Evolutionary conservation across 2,329 filamentous ascomycete genomes (phyloP), one percentile per base, ranked within the genome.

Genomic region (Chaetomium olivaceum): DNA sequence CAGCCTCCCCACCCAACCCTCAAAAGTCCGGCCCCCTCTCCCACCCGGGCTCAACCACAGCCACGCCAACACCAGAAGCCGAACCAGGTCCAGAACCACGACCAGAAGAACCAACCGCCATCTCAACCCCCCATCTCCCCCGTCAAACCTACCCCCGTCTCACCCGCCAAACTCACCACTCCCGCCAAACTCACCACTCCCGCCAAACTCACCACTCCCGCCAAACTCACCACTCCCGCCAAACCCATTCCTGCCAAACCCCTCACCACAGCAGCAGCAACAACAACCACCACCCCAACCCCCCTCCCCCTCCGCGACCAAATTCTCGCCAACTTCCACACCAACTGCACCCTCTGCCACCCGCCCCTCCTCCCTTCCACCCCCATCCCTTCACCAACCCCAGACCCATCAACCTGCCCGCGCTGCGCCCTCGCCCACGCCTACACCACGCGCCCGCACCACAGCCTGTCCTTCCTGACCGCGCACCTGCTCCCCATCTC

Each of bases 401-500:
- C 23, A 29, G 27, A 39, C 16, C 48, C 19, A 29, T 9, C 29
- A 14, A 7, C 39, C 12, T 62, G 58, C 39, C 46, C 43, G 56
- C 56, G 56, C 52, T 62, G 64, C 64, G 2, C 2, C 23, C 23
- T n/a, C 7, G 56, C 60, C 9, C 48, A 21, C 8, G 27, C 51
- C 16, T 63, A 60, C 39, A 36, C 23, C 21, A 9, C 31, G 29
- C 56, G 51, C 29, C n/a, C 48, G 4, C 64, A 60, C 50, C 64
- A 63, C 64, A 50, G 8, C 50, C n/a, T 23, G 2, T 2, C 16
- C 9, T 66, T 66, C 39, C 39, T 66, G 9, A 3, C 36, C 6
- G n/a, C 14, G 2, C 36, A 62, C 56, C 50, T 66, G 7, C 39
- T 63, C 29, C 64, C 60, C 33, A 63, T 66, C 31, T 63, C 60